Evolutionary conservation across 1,139 yeast species (phyloP).

Genomic region (Keqinozyma sinolaborantium): DNA sequence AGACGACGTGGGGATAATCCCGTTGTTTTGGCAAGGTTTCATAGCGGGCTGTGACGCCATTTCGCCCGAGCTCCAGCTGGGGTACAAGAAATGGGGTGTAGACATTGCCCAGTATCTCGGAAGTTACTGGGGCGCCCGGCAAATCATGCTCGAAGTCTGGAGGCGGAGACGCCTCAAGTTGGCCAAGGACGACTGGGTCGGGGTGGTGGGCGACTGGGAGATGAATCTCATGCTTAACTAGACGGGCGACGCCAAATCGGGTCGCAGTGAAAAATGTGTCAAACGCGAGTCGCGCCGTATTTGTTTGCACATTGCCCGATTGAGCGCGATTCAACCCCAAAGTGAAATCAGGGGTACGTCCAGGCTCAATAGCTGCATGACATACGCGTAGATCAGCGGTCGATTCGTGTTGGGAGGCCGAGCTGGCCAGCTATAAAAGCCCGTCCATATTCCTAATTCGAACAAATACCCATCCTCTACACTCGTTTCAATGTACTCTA

Average conservation of each 20-base stretch:
- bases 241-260: not conserved
- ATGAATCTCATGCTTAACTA: slow-evolving; percentile 74
- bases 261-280: slow-evolving; percentile 1
- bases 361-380: not conserved
- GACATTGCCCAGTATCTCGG: slow-evolving; percentile 73
- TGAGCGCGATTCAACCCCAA: not conserved
- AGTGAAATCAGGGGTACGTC: not conserved
- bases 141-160: slow-evolving; percentile 87
- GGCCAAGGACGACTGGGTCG: slow-evolving; percentile 68
- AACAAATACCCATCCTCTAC: too few species aligned
- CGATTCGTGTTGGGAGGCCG: not conserved
- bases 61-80: slow-evolving; percentile 53
- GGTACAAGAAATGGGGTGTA: slow-evolving; percentile 81
- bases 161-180: slow-evolving; percentile 60
- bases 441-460: too few species aligned
- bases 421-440: not conserved
- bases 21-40: slow-evolving; percentile 86
- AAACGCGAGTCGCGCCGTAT: slow-evolving; percentile 4
- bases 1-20: slow-evolving; percentile 61
- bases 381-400: not conserved
- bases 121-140: slow-evolving; percentile 82
- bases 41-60: slow-evolving; percentile 85
- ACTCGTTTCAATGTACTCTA: slow-evolving; percentile 25
- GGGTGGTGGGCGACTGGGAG: slow-evolving; percentile 80
- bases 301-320: not conserved